These are phyloP conservation scores for Talaromyces thailandensis DNA, from an alignment of 495 filamentous ascomycete species.

Conservation along the genomic window DNA sequence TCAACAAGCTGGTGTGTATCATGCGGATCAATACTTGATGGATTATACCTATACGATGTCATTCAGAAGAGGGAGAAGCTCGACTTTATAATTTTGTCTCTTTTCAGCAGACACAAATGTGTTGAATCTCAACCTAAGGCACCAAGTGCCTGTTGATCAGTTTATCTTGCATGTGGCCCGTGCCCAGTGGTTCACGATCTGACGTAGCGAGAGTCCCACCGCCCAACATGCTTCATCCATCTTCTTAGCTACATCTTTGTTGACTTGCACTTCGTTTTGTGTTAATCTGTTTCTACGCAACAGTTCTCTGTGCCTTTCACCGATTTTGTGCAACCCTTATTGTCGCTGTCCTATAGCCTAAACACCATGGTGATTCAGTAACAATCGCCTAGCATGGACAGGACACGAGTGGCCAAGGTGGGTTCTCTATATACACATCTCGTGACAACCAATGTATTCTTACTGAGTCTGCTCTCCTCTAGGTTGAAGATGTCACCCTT, in stretches of 20 bases:
- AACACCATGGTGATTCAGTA: conserved; percentile 28
- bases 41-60: too few species aligned
- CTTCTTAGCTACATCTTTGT: background rate
- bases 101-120: background rate
- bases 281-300: background rate
- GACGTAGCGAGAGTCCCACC: conserved; percentile 12
- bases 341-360: conserved; percentile 9
- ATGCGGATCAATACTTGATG: too few species aligned
- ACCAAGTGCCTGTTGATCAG: background rate
- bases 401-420: conserved; percentile 49
- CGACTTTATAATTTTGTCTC: background rate
- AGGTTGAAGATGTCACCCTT: conserved; percentile 58
- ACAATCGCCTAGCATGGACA: conserved; percentile 35
- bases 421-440: background rate
- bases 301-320: background rate
- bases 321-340: background rate
- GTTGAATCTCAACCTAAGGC: background rate
- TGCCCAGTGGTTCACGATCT: conserved; percentile 5
- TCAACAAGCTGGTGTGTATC: too few species aligned
- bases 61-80: too few species aligned
- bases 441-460: background rate
- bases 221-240: background rate
- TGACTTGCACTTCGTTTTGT: background rate
- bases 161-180: background rate
- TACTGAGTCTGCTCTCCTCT: background rate